Base-by-base conservation (phyloP, 306 rosid genomes). In the Trifolium subterraneum region DNA sequence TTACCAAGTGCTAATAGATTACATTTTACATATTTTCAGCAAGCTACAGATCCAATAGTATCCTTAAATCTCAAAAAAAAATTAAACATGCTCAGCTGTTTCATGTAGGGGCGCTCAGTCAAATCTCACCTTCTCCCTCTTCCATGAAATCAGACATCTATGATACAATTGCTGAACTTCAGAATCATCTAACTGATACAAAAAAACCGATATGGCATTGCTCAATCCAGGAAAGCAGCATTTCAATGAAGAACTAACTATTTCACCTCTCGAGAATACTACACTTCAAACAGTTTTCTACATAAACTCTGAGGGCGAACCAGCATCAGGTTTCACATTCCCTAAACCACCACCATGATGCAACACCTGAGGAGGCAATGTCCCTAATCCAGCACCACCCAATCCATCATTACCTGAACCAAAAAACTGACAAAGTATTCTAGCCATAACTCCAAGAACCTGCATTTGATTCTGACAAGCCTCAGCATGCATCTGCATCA, bases 401-500 rank as follows among this genome's bases (percentile, higher is more conserved):
- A 90, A 79, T 15, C 90, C 92, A 70, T 93, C 98, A 74, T 68
- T 83, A 8, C 84, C 83, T 0, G 96, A 86, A 54, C 96, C 98
- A 69, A 88, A 88, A 65, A 85, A 87, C 68, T 91, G 98, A 68
- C 92, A 93, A 16, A 91, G 71, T 12, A 93, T 77, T 48, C 98
- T 70, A 8, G 96, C 87, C 89, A 88, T 87, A 67, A 89, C 84
- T 39, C 97, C 96, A 18, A 91, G 86, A 62, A 91, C 75, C 87
- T 91, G 97, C 96, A 93, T 91, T 79, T 93, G 97, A 61, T 87
- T 89, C 82, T 93, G 97, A 75, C 92, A 88, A 0, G 96, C 93
- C 71, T 91, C 93, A 0, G 91, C 91, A n/a, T 91, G 97, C 90
- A 89, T 77, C 77, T 89, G 96, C 96, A 88, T 88, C 92, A 88